phyloP scores from a whole-genome alignment of 163 green algal species.

The Prototheca wickerhamii region DNA sequence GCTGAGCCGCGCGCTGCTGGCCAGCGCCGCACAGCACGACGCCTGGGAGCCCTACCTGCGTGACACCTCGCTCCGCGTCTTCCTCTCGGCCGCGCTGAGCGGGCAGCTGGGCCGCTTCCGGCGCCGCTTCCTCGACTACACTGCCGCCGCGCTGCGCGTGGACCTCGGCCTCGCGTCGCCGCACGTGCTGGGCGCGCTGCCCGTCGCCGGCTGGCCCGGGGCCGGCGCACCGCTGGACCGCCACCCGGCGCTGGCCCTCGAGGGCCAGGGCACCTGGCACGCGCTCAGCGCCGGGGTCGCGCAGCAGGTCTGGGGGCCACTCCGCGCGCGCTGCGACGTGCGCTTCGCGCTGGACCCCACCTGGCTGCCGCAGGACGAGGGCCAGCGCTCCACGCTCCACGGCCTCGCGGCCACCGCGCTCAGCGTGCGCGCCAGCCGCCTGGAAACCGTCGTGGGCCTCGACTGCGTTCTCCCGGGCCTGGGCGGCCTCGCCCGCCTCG shows the following conservation, averaged over 20 bases:
- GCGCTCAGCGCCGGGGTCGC: constrained; percentile 45
- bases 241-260: constrained; percentile 58
- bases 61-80: constrained; percentile 42
- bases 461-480: constrained; percentile 59
- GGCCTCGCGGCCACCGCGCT: constrained; percentile 27
- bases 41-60: constrained; percentile 41
- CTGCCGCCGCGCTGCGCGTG: constrained; percentile 19
- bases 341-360: constrained; percentile 40
- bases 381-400: constrained; percentile 23
- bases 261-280: constrained; percentile 60
- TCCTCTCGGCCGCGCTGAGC: constrained; percentile 30
- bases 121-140: constrained; percentile 42
- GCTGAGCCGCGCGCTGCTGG: constrained; percentile 2
- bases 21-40: constrained; percentile 14
- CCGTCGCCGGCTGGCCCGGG: not conserved
- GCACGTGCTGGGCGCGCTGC: constrained; percentile 16
- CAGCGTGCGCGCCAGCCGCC: constrained; percentile 42
- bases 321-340: constrained; percentile 33
- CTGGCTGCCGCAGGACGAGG: constrained; percentile 12
- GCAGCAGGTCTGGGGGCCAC: constrained; percentile 68
- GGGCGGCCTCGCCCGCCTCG: constrained; percentile 40
- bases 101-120: constrained; percentile 43
- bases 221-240: constrained; percentile 11
- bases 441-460: constrained; percentile 56
- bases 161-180: constrained; percentile 37